phyloP scores from a whole-genome alignment of 495 filamentous ascomycete species.

The Hyaloscypha variabilis region DNA sequence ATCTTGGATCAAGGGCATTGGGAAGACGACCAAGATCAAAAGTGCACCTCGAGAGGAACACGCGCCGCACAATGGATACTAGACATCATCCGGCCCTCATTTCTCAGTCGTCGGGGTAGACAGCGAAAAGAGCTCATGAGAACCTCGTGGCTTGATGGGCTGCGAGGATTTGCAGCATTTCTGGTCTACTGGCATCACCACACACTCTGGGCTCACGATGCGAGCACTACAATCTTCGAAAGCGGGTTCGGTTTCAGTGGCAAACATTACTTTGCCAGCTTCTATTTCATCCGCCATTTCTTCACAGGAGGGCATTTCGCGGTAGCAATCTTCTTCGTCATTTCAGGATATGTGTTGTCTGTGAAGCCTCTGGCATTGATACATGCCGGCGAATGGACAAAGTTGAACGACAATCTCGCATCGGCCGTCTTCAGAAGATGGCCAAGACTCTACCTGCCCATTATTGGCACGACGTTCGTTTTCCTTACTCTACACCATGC shows the following conservation, averaged over 20 bases:
- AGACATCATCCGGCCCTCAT: slow-evolving; percentile 6
- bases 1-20: slow-evolving; percentile 12
- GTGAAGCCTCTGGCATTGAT: slow-evolving; percentile 61
- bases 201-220: slow-evolving; percentile 17
- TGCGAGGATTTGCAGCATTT: slow-evolving; percentile 56
- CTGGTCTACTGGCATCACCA: slow-evolving; percentile 50
- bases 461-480: slow-evolving; percentile 56
- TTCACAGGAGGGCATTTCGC: slow-evolving; percentile 61
- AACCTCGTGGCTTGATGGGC: slow-evolving; percentile 56
- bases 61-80: neutral
- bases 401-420: slow-evolving; percentile 41
- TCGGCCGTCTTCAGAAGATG: slow-evolving; percentile 67
- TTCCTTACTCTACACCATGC: slow-evolving; percentile 53
- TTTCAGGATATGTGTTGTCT: slow-evolving; percentile 69
- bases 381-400: slow-evolving; percentile 45
- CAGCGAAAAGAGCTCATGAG: slow-evolving; percentile 34
- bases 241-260: slow-evolving; percentile 37
- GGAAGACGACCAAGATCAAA: neutral
- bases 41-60: neutral
- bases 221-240: slow-evolving; percentile 37
- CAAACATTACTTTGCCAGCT: slow-evolving; percentile 50
- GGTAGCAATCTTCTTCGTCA: slow-evolving; percentile 71
- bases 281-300: slow-evolving; percentile 62
- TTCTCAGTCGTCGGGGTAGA: neutral
- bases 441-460: slow-evolving; percentile 64